Evolutionary conservation across 2,329 filamentous ascomycete species (phyloP).

Genomic region (Epichloe elymi): DNA sequence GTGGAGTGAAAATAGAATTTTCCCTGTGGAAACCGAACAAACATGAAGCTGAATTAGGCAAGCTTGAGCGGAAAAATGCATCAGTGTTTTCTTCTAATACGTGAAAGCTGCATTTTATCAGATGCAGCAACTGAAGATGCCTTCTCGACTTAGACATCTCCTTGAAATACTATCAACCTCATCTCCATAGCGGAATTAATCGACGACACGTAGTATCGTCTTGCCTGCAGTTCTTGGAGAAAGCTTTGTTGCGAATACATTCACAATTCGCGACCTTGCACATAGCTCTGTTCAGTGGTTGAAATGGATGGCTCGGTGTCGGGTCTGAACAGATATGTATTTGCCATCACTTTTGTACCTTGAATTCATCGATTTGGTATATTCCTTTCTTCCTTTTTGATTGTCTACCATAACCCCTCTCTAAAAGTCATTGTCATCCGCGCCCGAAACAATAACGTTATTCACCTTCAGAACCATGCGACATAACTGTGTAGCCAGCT

Average conservation of each 20-base stretch:
- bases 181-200: too few species aligned
- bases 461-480: conserved; percentile 97
- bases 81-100: conserved; percentile 11
- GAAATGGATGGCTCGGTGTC: neutral
- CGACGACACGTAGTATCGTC: too few species aligned
- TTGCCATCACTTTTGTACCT: conserved; percentile 1
- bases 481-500: conserved; percentile 93
- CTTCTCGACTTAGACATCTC: conserved; percentile 16
- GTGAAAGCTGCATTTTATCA: conserved; percentile 1
- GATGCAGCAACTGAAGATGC: conserved; percentile 12
- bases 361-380: conserved; percentile 11
- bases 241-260: too few species aligned
- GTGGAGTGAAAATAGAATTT: too few species aligned
- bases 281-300: neutral
- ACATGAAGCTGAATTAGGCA: conserved; percentile 13
- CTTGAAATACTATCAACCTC: conserved; percentile 7
- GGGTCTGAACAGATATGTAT: conserved; percentile 6
- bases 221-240: too few species aligned
- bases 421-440: conserved; percentile 79
- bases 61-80: conserved; percentile 16
- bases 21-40: too few species aligned
- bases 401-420: conserved; percentile 8
- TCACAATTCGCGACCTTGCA: too few species aligned
- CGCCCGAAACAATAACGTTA: conserved; percentile 86
- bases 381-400: conserved; percentile 6